These are phyloP conservation scores for Saccharum spontaneum DNA, from an alignment of 176 grass and related monocot genomes.

Conservation along the genomic window DNA sequence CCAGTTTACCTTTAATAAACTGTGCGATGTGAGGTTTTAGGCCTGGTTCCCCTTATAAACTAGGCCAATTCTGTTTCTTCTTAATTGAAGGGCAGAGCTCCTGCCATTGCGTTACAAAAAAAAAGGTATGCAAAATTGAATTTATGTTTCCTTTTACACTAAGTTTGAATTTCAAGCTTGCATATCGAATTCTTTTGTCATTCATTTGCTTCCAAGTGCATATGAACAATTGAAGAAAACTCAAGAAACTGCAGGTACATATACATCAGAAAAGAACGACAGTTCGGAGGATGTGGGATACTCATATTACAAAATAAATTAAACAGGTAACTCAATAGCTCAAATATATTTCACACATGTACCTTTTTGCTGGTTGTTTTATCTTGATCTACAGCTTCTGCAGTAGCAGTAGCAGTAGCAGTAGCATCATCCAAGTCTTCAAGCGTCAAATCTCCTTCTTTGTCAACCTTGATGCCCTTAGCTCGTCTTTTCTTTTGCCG, in stretches of 20 bases:
- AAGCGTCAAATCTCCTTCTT: slow-evolving; percentile 80
- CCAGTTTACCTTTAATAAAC: not conserved
- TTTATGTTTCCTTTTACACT: not conserved
- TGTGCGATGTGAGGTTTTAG: not conserved
- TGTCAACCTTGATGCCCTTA: slow-evolving; percentile 88
- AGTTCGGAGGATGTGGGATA: not conserved
- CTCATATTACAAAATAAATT: not conserved
- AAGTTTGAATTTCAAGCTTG: slow-evolving; percentile 29
- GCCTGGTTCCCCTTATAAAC: not conserved
- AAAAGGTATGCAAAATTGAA: not conserved
- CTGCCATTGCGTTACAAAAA: not conserved
- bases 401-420: slow-evolving; percentile 41
- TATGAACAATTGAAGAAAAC: not conserved
- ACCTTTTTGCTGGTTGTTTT: slow-evolving; percentile 82
- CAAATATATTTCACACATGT: slow-evolving; percentile 8
- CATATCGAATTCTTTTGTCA: not conserved
- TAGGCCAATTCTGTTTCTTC: not conserved
- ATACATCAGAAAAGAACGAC: slow-evolving; percentile 13
- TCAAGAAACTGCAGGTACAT: slow-evolving; percentile 12
- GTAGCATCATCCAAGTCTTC: slow-evolving; percentile 69
- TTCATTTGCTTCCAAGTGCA: not conserved
- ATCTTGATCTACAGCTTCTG: slow-evolving; percentile 58
- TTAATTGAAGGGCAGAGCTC: not conserved
- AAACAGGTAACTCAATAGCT: slow-evolving; percentile 2
- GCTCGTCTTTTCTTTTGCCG: slow-evolving; percentile 76